Percentiles rank a stretch among this genome's conserved stretches.
Conservation (phyloP, 1,284 basidiomycete species). For the Peniophora sp. region DNA sequence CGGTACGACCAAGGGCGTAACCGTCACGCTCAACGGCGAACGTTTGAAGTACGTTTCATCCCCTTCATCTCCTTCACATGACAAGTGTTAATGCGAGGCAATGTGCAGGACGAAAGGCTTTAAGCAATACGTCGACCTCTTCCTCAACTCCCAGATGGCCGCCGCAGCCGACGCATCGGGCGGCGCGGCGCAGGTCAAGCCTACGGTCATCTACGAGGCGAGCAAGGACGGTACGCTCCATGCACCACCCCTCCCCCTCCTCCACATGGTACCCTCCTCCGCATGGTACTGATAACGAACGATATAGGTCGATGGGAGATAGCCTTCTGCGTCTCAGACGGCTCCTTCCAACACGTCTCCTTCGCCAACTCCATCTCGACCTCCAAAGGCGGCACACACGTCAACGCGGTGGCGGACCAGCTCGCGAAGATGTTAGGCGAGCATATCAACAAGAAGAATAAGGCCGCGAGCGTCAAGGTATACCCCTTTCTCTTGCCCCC, state of each 20-base stretch:
- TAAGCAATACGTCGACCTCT: conserved; percentile 97
- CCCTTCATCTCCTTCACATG: too few relatives aligned
- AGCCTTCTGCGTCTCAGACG: conserved; percentile 91
- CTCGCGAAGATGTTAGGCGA: conserved; percentile 80
- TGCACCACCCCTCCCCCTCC: too few relatives aligned
- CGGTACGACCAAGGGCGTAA: conserved; percentile 89
- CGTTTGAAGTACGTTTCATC: conserved; percentile 34
- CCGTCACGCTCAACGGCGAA: conserved; percentile 92
- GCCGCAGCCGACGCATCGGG: conserved; percentile 60
- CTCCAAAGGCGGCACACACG: conserved; percentile 95
- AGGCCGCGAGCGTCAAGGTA: conserved; percentile 80
- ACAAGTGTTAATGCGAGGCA: too few relatives aligned
- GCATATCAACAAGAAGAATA: conserved; percentile 93
- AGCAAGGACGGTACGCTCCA: conserved; percentile 35
- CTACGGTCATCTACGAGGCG: conserved; percentile 77
- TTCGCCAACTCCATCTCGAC: conserved; percentile 99
- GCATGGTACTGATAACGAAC: too few relatives aligned
- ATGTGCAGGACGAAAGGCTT: conserved; percentile 83
- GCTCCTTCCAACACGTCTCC: conserved; percentile 88
- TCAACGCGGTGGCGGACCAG: conserved; percentile 82
- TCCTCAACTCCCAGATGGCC: conserved; percentile 68
- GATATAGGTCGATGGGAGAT: conserved; percentile 77
- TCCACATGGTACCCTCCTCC: too few relatives aligned
- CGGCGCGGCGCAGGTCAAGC: conserved; percentile 71
- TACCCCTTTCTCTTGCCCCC: too few relatives aligned